A percentile compares a stretch with the other conserved stretches of the same genome.
Conservation (phyloP, 345 rosid species). For the Geranium brycei region DNA sequence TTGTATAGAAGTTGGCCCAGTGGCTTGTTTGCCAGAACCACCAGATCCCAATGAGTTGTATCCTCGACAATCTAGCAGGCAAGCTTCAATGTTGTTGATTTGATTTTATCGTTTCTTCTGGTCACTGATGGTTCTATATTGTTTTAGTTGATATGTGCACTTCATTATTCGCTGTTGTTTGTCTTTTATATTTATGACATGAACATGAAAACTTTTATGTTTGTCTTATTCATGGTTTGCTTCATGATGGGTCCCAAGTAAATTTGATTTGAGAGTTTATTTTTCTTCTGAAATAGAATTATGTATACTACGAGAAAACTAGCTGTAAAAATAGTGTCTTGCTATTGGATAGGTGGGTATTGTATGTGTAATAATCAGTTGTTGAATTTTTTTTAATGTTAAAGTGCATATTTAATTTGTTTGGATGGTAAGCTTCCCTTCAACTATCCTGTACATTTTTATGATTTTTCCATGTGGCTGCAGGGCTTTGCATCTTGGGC, state of each 20-base stretch:
- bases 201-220: too few relatives aligned
- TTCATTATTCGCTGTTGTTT: neutral
- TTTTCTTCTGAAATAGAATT: too few relatives aligned
- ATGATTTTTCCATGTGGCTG: conserved; percentile 13
- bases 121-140: conserved; percentile 4
- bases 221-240: too few relatives aligned
- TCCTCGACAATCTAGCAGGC: conserved; percentile 93
- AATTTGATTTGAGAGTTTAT: too few relatives aligned
- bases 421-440: conserved; percentile 5
- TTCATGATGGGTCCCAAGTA: too few relatives aligned
- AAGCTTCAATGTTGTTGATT: conserved; percentile 11
- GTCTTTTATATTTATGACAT: too few relatives aligned
- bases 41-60: conserved; percentile 91
- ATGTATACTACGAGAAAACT: too few relatives aligned
- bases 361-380: neutral
- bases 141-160: neutral
- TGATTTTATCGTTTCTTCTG: conserved; percentile 6
- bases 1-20: conserved; percentile 87
- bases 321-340: neutral
- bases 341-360: neutral
- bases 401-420: conserved; percentile 1
- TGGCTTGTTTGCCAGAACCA: conserved; percentile 85
- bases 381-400: neutral
- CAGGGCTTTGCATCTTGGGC: conserved; percentile 95
- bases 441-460: conserved; percentile 3